These are phyloP conservation scores for Bremia lactucae DNA, from an alignment of 352 stramenopile species.

Conservation along the genomic window DNA sequence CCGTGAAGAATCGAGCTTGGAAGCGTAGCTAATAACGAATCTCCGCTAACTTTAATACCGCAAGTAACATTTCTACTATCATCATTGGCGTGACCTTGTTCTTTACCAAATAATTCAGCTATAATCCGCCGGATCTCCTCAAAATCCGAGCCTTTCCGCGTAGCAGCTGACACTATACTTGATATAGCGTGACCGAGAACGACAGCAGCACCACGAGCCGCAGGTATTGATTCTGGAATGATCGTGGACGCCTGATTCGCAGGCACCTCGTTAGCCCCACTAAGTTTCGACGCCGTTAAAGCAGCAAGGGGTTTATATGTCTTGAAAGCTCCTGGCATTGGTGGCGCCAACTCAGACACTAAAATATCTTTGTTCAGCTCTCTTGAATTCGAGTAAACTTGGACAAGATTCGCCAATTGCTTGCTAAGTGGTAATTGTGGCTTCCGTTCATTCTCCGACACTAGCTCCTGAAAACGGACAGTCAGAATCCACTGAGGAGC, in stretches of 20 bases:
- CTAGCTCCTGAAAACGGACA: constrained; percentile 33
- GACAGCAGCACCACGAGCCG: constrained; percentile 57
- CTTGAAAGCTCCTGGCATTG: constrained; percentile 19
- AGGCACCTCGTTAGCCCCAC: not conserved
- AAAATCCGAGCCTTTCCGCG: constrained; percentile 62
- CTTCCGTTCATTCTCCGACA: constrained; percentile 37
- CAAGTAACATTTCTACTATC: constrained; percentile 4
- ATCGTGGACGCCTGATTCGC: constrained; percentile 1
- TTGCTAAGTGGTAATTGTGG: constrained; percentile 50
- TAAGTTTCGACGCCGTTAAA: not conserved
- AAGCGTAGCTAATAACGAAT: constrained; percentile 2
- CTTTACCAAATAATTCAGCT: constrained; percentile 43
- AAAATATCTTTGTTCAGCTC: constrained; percentile 60
- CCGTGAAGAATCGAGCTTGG: constrained; percentile 30
- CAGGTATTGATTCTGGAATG: constrained; percentile 46
- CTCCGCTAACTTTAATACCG: constrained; percentile 1
- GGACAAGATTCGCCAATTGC: constrained; percentile 53
- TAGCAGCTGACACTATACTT: constrained; percentile 50
- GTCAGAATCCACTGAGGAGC: constrained; percentile 57
- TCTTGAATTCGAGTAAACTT: constrained; percentile 63
- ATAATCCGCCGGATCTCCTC: constrained; percentile 52
- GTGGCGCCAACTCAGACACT: constrained; percentile 59
- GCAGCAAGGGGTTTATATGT: constrained; percentile 6
- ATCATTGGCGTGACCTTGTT: constrained; percentile 4
- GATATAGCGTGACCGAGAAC: constrained; percentile 69